phyloP scores from a whole-genome alignment of 2,329 filamentous ascomycete species.

The Calonectria leucothoes region DNA sequence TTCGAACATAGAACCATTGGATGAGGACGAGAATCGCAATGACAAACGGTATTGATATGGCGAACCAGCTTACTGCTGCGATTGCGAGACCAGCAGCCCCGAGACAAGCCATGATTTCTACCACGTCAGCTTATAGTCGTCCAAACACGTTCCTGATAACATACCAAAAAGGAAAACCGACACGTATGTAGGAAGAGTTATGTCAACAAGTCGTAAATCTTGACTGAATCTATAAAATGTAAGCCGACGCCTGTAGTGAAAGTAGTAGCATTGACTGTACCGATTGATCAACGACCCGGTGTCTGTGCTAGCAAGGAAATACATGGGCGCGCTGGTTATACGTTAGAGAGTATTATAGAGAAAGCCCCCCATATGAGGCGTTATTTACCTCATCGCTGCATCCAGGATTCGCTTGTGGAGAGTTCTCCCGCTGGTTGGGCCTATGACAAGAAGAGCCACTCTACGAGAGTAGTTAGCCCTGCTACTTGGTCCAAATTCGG shows the following conservation, averaged over 20 bases:
- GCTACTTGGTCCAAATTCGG: not conserved
- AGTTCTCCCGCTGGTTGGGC: constrained; percentile 38
- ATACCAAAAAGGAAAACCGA: constrained; percentile 43
- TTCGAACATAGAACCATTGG: constrained; percentile 65
- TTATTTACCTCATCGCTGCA: constrained; percentile 40
- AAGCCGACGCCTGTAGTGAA: not conserved
- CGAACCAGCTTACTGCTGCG: constrained; percentile 57
- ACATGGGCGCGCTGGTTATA: constrained; percentile 38
- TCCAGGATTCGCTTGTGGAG: constrained; percentile 40
- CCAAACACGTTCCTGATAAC: fast-evolving
- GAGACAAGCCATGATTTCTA: constrained; percentile 49
- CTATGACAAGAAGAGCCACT: constrained; percentile 40
- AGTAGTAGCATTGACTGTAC: constrained; percentile 8
- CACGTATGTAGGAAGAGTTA: constrained; percentile 47
- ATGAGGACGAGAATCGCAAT: constrained; percentile 55
- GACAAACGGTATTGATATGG: constrained; percentile 58
- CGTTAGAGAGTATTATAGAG: not conserved
- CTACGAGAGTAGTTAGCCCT: constrained; percentile 29
- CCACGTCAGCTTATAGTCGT: not conserved
- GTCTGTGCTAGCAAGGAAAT: constrained; percentile 42
- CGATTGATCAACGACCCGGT: constrained; percentile 44
- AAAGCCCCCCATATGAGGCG: fast-evolving
- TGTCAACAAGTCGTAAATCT: constrained; percentile 54
- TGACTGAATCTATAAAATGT: constrained; percentile 51
- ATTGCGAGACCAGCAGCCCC: constrained; percentile 58